Percentiles rank a stretch among this genome's conserved stretches.
phyloP scores from a whole-genome alignment of 176 grass and related monocot genomes.

The Alloteropsis semialata region DNA sequence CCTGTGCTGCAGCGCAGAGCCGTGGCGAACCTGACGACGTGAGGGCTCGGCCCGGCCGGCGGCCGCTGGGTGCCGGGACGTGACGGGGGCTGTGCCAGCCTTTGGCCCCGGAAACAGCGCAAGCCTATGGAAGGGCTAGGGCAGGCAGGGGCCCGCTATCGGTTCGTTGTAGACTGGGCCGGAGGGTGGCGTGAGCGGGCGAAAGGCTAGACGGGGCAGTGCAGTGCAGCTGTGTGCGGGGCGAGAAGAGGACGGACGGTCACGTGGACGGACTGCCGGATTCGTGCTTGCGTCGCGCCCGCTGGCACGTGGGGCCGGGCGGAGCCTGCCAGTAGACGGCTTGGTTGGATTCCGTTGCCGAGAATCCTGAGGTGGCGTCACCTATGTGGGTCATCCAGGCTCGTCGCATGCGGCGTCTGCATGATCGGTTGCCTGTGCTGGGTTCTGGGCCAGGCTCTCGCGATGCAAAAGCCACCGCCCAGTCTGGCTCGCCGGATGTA shows the following conservation, averaged over 20 bases:
- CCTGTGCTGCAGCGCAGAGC: not conserved
- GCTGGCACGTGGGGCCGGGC: not conserved
- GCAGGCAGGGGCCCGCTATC: not conserved
- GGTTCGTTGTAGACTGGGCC: not conserved
- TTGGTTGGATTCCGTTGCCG: not conserved
- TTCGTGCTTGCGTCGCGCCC: slow-evolving; percentile 2
- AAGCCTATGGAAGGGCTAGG: not conserved
- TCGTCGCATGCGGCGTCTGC: too few relatives aligned
- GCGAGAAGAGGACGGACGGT: not conserved
- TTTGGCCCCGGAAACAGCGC: not conserved
- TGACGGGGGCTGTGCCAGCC: slow-evolving; percentile 19
- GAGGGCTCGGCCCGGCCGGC: not conserved
- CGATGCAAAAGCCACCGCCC: too few relatives aligned
- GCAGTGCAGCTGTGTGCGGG: not conserved
- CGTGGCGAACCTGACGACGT: not conserved
- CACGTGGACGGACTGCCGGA: slow-evolving; percentile 21
- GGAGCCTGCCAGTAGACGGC: not conserved
- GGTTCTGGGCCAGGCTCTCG: too few relatives aligned
- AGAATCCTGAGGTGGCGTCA: not conserved
- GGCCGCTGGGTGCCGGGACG: not conserved
- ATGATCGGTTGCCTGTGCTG: too few relatives aligned
- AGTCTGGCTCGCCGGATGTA: too few relatives aligned
- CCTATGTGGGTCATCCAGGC: too few relatives aligned
- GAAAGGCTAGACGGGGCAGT: not conserved
- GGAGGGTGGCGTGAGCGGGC: slow-evolving; percentile 8